Percentiles rank a stretch among this genome's conserved stretches.
Evolutionary conservation across 768 basidiomycete genomes (phyloP).

Genomic region (Leucogyrophana mollusca): DNA sequence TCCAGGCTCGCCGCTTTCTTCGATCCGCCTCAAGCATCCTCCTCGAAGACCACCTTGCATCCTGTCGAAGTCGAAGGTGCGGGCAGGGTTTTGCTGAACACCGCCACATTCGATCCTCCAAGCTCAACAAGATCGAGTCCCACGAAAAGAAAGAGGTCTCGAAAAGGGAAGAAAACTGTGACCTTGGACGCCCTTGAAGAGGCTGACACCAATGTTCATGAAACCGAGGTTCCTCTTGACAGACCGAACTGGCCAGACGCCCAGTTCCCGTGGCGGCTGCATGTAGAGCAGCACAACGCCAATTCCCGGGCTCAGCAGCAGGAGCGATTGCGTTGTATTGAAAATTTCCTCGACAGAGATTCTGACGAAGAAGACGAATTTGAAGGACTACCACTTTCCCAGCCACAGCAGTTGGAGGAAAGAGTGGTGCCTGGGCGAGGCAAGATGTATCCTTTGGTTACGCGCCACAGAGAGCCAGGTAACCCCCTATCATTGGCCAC

Average conservation of each 20-base stretch:
- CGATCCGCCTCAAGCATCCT: constrained; percentile 32
- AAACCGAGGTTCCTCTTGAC: constrained; percentile 34
- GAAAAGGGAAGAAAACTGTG: constrained; percentile 51
- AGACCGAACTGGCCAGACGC: constrained; percentile 77
- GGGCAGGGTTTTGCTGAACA: constrained; percentile 69
- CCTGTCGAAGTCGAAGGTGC: constrained; percentile 66
- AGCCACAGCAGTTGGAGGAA: constrained; percentile 5
- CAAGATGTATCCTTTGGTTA: constrained; percentile 58
- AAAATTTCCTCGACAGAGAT: constrained; percentile 70
- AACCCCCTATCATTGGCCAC: constrained; percentile 15
- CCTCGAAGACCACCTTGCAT: constrained; percentile 42
- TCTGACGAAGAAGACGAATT: constrained; percentile 51
- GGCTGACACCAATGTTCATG: constrained; percentile 12
- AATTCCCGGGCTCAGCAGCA: constrained; percentile 52
- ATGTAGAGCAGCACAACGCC: constrained; percentile 54
- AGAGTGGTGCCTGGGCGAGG: constrained; percentile 42
- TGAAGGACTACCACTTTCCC: constrained; percentile 15
- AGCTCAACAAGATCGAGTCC: constrained; percentile 25
- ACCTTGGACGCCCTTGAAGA: constrained; percentile 19
- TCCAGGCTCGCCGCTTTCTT: constrained; percentile 70
- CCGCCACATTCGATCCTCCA: constrained; percentile 39
- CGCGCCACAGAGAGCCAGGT: constrained; percentile 30
- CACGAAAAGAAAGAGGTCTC: constrained; percentile 38
- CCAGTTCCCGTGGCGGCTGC: constrained; percentile 75
- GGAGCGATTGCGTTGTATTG: constrained; percentile 64